Percentiles rank a stretch among this genome's conserved stretches.
Conservation (phyloP, 2,329 filamentous ascomycete species). For the Monascus ruber region DNA sequence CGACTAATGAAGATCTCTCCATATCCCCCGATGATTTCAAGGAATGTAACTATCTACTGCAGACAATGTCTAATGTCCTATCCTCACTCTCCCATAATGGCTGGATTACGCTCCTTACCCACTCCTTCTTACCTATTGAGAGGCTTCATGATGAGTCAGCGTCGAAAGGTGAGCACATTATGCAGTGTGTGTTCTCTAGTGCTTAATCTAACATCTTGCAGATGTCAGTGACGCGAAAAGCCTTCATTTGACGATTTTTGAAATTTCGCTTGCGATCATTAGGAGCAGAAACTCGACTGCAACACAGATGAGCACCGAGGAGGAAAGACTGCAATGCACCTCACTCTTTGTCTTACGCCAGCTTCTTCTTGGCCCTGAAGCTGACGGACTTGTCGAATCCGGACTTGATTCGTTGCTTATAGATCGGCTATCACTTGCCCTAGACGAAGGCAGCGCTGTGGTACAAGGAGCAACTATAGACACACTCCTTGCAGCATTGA, state of each 20-base stretch:
- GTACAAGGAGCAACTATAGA: constrained; percentile 70
- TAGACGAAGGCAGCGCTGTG: constrained; percentile 53
- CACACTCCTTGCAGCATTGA: constrained; percentile 63
- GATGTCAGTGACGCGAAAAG: constrained; percentile 18
- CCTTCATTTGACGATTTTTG: constrained; percentile 23
- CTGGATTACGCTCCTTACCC: constrained; percentile 59
- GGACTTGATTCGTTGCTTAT: constrained; percentile 62
- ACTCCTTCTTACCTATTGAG: constrained; percentile 40
- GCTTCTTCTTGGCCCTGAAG: constrained; percentile 28
- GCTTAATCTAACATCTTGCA: constrained; percentile 3
- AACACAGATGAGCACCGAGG: constrained; percentile 36
- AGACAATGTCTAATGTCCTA: constrained; percentile 62
- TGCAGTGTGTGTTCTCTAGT: constrained; percentile 1
- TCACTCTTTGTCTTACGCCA: constrained; percentile 55
- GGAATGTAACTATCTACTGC: constrained; percentile 66
- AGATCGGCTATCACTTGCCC: constrained; percentile 51
- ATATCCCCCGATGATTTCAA: constrained; percentile 53
- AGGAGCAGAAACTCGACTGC: constrained; percentile 9
- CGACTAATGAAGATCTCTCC: constrained; percentile 35
- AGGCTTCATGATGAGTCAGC: constrained; percentile 33
- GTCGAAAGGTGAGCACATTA: constrained; percentile 36
- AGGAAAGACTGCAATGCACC: constrained; percentile 58
- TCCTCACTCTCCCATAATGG: constrained; percentile 56
- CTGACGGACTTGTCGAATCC: constrained; percentile 26
- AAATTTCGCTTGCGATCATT: constrained; percentile 19